Evolutionary conservation across 2,329 filamentous ascomycete genomes (phyloP).

Genomic region (Sarocladium kiliense): DNA sequence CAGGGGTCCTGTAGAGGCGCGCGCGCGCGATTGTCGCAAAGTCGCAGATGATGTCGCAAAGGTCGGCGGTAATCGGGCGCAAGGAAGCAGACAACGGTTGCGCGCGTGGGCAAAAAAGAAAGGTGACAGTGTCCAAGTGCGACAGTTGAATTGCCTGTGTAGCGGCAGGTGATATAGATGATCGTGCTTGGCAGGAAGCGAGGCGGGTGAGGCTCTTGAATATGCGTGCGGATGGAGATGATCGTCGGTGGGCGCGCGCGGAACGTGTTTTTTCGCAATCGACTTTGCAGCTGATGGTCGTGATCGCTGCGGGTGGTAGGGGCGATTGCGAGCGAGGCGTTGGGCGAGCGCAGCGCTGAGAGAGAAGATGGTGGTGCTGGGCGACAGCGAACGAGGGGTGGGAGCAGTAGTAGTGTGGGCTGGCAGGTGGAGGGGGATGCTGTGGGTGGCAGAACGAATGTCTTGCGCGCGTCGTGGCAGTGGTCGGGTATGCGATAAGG

Average conservation of each 20-base stretch:
- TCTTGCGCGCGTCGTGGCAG: neutral
- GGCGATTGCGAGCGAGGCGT: neutral
- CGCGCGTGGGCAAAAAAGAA: neutral
- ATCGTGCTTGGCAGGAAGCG: neutral
- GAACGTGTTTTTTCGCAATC: conserved; percentile 5
- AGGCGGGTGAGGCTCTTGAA: neutral
- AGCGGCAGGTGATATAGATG: neutral
- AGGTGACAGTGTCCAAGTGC: neutral
- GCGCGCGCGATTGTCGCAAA: neutral
- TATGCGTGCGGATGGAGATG: neutral
- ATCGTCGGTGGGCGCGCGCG: conserved; percentile 1
- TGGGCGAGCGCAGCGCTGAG: neutral
- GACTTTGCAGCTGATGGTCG: neutral
- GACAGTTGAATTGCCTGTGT: neutral
- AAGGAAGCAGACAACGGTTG: neutral
- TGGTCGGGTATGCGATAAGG: neutral
- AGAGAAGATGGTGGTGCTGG: neutral
- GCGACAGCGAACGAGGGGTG: neutral
- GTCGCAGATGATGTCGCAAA: conserved; percentile 3
- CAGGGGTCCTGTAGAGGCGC: conserved; percentile 3
- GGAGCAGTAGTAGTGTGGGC: conserved; percentile 3
- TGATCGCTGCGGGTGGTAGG: neutral
- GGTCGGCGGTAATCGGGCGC: neutral
- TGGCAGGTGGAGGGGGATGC: neutral
- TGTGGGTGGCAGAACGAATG: neutral